Evolutionary conservation across 495 filamentous ascomycete genomes (phyloP), one percentile per base, ranked within the genome.

Genomic region (Massariosphaeria phaeospora): DNA sequence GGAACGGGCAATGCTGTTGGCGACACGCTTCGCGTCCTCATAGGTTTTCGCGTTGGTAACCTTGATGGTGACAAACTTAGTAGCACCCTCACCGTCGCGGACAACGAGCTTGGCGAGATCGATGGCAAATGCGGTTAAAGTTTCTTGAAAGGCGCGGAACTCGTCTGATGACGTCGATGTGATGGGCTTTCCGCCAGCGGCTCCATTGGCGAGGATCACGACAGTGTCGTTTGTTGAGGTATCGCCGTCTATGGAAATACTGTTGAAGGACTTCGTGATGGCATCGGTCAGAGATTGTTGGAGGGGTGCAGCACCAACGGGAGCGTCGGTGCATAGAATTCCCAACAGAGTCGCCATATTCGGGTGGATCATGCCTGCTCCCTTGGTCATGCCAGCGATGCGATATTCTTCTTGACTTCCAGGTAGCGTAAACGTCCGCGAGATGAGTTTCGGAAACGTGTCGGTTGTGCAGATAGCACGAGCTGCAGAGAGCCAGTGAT

Each of bases 301-400:
- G 18, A 97, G 82, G 10, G 82, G 76, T 13, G 73, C 64, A 9
- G 88, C 75, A 7, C 80, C 77, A 65, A 97, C 83, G 12, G 89
- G 85, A 0, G 85, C 94, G 63, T 99, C 93, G 24, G 93, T 99
- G 66, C 88, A 91, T 65, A 97, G 80, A 48, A 97, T 87, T 41
- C 88, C 91, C 25, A 99, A 81, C 33, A 99, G 79, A 0, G 93
- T 99, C 36, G 90, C 93, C 91, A 98, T 96, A 75, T 99, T 96
- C 18, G 93, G 93, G 71, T 96, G 91, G 67, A 99, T 99, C 93
- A 99, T 99, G 63, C 93, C 93, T 12, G 93, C 94, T 39, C 93
- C 93, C 72, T 99, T 99, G 55, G 94, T 95, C 81, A 95, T 96
- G 42, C 93, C 93, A 23, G 86, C 89, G 23, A 99, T 84, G 61